Evolutionary conservation across 257 asterid genomes (phyloP).

Genomic region (Euphrasia confusa): DNA sequence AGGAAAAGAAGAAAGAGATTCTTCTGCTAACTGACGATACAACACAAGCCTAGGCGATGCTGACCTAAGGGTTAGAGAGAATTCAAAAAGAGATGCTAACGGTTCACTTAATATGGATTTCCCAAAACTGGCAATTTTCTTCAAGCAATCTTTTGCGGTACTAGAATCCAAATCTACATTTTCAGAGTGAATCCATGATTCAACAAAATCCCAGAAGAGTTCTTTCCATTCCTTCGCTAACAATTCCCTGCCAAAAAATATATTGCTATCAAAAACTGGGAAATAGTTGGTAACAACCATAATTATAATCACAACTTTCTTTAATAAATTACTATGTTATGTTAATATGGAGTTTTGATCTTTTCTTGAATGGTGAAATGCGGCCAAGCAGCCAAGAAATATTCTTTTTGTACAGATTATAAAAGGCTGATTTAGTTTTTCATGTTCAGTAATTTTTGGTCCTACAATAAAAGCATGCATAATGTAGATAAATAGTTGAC

Average conservation of each 20-base stretch:
- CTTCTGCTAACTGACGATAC: slow-evolving; percentile 89
- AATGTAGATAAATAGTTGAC: too few relatives aligned
- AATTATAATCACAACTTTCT: neutral
- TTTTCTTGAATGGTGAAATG: too few relatives aligned
- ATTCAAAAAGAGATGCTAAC: slow-evolving; percentile 78
- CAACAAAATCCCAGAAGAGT: slow-evolving; percentile 83
- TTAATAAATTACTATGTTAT: neutral
- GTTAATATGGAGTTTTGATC: too few relatives aligned
- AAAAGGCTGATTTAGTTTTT: too few relatives aligned
- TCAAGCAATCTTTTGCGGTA: slow-evolving; percentile 81
- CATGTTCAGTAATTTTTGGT: too few relatives aligned
- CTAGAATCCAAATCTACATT: slow-evolving; percentile 45
- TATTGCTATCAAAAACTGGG: neutral
- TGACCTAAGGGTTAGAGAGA: slow-evolving; percentile 94
- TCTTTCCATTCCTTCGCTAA: slow-evolving; percentile 88
- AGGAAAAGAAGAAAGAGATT: slow-evolving; percentile 93
- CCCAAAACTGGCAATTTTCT: slow-evolving; percentile 58
- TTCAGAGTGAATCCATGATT: slow-evolving; percentile 59
- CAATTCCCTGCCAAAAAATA: slow-evolving; percentile 64
- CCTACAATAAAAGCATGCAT: too few relatives aligned
- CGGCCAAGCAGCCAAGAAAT: too few relatives aligned
- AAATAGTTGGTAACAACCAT: neutral
- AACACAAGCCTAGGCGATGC: slow-evolving; percentile 91
- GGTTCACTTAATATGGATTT: slow-evolving; percentile 70
- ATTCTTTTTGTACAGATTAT: too few relatives aligned